Conservation (phyloP, 306 rosid genomes). For the Luffa aegyptiaca region DNA sequence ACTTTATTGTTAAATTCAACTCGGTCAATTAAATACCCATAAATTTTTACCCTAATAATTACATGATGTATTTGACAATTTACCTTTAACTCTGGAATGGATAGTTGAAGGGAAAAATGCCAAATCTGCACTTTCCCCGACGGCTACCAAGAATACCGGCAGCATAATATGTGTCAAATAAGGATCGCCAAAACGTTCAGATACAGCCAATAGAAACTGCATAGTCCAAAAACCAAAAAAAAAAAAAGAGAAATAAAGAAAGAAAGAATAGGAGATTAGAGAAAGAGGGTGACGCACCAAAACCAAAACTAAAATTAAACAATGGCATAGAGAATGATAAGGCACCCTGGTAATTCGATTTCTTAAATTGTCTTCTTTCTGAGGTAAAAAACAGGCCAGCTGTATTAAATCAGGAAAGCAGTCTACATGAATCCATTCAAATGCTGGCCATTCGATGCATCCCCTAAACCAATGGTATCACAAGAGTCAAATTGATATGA, state of each 20-base stretch:
- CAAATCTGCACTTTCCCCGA: constrained; percentile 72
- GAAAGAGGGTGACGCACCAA: constrained; percentile 12
- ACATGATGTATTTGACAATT: neutral
- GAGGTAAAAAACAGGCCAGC: constrained; percentile 76
- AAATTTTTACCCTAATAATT: neutral
- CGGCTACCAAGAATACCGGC: constrained; percentile 71
- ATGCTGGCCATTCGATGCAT: constrained; percentile 64
- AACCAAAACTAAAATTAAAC: neutral
- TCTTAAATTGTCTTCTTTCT: constrained; percentile 80
- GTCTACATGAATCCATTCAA: constrained; percentile 89
- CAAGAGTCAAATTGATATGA: constrained; percentile 13
- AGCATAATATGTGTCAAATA: constrained; percentile 72
- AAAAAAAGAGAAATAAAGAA: constrained; percentile 10
- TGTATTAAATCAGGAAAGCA: constrained; percentile 84
- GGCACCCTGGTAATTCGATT: constrained; percentile 67
- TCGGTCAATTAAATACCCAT: neutral
- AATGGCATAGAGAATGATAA: constrained; percentile 9
- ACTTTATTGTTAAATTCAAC: neutral
- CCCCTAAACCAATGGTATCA: constrained; percentile 43
- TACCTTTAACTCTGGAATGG: constrained; percentile 79
- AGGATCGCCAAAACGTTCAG: constrained; percentile 75
- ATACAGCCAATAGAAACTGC: constrained; percentile 79
- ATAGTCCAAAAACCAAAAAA: constrained; percentile 13
- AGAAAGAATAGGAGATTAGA: constrained; percentile 16
- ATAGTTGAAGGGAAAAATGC: constrained; percentile 54